Conservation (phyloP, 768 basidiomycete species). For the Gautieria morchelliformis region DNA sequence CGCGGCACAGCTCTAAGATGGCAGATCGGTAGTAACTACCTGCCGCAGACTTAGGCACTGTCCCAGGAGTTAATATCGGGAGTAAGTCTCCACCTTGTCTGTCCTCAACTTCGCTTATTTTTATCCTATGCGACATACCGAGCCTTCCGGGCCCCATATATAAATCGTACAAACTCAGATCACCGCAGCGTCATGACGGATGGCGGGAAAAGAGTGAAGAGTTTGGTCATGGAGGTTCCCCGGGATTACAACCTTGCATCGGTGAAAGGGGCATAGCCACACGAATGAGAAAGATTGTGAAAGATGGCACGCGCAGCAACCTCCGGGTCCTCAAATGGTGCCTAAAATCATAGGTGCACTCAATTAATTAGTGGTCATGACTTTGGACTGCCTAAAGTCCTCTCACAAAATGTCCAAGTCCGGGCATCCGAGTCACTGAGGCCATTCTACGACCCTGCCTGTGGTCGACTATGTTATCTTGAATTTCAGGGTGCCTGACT, state of each 20-base stretch:
- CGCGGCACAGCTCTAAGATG: too few relatives aligned
- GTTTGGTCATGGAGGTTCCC: background rate
- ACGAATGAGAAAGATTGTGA: background rate
- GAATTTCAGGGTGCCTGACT: conserved; percentile 31
- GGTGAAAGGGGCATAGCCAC: too few relatives aligned
- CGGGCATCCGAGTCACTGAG: conserved; percentile 34
- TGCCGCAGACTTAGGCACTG: too few relatives aligned
- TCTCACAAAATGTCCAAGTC: conserved; percentile 39
- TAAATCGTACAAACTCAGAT: too few relatives aligned
- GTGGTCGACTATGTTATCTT: conserved; percentile 32
- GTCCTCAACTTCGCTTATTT: too few relatives aligned
- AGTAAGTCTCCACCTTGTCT: too few relatives aligned
- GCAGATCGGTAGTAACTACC: too few relatives aligned
- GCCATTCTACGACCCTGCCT: conserved; percentile 31
- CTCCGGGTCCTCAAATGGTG: conserved; percentile 4
- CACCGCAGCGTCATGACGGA: too few relatives aligned
- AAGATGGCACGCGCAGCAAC: background rate
- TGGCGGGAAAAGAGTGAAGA: too few relatives aligned
- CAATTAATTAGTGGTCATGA: background rate
- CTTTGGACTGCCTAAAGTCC: background rate
- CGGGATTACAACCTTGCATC: background rate
- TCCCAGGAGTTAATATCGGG: too few relatives aligned
- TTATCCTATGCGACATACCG: too few relatives aligned
- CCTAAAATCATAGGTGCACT: background rate
- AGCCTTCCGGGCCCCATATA: too few relatives aligned